These are phyloP conservation scores for Ophiostoma ips DNA, from an alignment of 2,329 filamentous ascomycete genomes.

Conservation along the genomic window DNA sequence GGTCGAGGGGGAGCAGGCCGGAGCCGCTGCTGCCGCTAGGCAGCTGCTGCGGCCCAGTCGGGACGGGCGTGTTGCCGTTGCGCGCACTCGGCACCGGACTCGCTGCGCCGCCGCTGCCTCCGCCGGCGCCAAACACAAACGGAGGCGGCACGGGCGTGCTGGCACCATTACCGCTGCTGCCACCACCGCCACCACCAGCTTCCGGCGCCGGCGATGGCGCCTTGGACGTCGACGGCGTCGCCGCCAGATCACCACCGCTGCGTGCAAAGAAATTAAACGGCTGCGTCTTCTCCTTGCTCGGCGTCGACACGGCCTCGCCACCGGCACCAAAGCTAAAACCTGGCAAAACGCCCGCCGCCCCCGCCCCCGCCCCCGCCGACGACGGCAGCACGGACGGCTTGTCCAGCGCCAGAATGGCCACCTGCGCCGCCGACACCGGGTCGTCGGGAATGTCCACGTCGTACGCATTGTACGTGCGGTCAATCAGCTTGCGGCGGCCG, in stretches of 20 bases:
- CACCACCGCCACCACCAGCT: conserved; percentile 24
- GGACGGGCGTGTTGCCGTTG: conserved; percentile 33
- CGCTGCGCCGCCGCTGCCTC: conserved; percentile 31
- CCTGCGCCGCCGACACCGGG: conserved; percentile 71
- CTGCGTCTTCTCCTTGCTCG: conserved; percentile 49
- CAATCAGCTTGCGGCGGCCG: conserved; percentile 66
- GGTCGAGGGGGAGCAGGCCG: conserved; percentile 7
- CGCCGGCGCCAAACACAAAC: conserved; percentile 40
- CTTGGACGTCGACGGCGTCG: conserved; percentile 71
- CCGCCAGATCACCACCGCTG: conserved; percentile 36
- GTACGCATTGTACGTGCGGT: conserved; percentile 85
- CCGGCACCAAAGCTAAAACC: too few relatives aligned
- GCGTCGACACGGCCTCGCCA: conserved; percentile 36
- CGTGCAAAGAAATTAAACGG: conserved; percentile 57
- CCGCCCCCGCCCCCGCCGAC: conserved; percentile 18
- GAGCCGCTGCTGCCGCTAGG: background rate
- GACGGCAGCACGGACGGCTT: conserved; percentile 41
- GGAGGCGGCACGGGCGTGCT: conserved; percentile 50
- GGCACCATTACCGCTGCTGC: too few relatives aligned
- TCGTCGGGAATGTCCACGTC: conserved; percentile 80
- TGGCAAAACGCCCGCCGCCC: too few relatives aligned
- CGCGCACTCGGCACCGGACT: conserved; percentile 40
- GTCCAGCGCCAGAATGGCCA: conserved; percentile 46
- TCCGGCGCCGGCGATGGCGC: conserved; percentile 82
- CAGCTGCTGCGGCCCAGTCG: conserved; percentile 16